Evolutionary conservation across 371 early-diverging fungal genomes (phyloP).

Genomic region (Thermomucor indicae-seudaticae): DNA sequence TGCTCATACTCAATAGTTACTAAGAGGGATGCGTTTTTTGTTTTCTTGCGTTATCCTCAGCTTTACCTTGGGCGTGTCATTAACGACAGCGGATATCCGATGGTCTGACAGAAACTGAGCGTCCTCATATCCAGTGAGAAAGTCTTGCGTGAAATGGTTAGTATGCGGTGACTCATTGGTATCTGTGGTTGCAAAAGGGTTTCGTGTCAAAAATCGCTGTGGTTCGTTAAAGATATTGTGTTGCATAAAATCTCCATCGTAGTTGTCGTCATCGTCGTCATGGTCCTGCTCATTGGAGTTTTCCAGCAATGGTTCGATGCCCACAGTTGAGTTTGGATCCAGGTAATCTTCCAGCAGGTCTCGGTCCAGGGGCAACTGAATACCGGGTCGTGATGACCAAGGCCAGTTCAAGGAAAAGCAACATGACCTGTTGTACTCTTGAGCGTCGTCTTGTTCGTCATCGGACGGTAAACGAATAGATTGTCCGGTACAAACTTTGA

Average conservation of each 20-base stretch:
- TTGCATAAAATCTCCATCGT: background rate
- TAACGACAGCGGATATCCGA: constrained; percentile 17
- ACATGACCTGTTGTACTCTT: no score
- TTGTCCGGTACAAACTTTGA: no score
- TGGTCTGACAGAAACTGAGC: constrained; percentile 19
- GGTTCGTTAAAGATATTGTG: constrained; percentile 2
- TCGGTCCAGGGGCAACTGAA: no score
- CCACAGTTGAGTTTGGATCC: constrained; percentile 11
- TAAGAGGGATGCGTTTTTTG: no score
- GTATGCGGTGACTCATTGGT: no score
- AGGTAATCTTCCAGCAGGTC: constrained; percentile 13
- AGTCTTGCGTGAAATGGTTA: no score
- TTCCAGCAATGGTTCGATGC: constrained; percentile 11
- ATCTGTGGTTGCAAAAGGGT: constrained; percentile 8
- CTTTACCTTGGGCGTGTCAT: background rate
- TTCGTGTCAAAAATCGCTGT: constrained; percentile 13
- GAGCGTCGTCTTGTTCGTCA: no score
- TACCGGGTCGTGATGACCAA: no score
- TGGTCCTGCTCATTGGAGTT: constrained; percentile 1
- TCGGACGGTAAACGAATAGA: no score
- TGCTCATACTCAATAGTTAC: no score
- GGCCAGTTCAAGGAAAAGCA: no score
- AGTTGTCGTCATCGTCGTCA: background rate
- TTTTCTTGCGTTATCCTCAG: no score
- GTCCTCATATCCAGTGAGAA: constrained; percentile 12